Conservation (phyloP, 306 rosid genomes). For the Castanea sativa region DNA sequence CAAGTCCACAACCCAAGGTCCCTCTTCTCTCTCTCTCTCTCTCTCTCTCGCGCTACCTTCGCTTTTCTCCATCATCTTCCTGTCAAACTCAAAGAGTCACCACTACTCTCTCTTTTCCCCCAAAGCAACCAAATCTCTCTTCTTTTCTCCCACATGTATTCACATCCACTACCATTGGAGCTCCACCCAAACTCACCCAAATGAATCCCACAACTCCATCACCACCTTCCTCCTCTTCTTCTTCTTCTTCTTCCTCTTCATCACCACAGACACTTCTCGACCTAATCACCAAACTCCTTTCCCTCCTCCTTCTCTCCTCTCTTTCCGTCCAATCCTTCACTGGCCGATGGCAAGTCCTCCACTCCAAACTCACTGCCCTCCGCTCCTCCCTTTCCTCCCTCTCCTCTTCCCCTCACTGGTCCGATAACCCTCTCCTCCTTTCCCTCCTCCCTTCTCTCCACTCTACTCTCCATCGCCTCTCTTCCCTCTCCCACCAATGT, state of each 20-base stretch:
- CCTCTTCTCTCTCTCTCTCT: too few species aligned
- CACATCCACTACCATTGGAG: neutral
- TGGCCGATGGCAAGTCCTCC: constrained; percentile 52
- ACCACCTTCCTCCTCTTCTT: constrained; percentile 19
- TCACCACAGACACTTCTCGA: constrained; percentile 43
- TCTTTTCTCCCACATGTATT: constrained; percentile 2
- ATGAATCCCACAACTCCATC: constrained; percentile 28
- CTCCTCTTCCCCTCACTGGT: constrained; percentile 51
- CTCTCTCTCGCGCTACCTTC: too few species aligned
- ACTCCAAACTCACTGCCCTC: constrained; percentile 40
- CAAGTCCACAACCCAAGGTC: too few species aligned
- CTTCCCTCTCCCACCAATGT: constrained; percentile 41
- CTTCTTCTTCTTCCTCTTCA: constrained; percentile 21
- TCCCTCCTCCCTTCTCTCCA: constrained; percentile 54
- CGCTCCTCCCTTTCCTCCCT: constrained; percentile 29
- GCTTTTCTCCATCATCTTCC: too few species aligned
- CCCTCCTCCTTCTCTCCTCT: constrained; percentile 41
- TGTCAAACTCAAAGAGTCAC: too few species aligned
- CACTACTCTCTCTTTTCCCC: neutral
- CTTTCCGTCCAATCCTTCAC: constrained; percentile 42
- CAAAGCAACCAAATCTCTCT: neutral
- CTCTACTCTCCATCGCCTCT: constrained; percentile 52
- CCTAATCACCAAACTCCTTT: constrained; percentile 40
- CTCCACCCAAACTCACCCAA: constrained; percentile 4
- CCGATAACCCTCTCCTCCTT: constrained; percentile 50